Conservation (phyloP, 73 alveolate genomes). For the Uronychia binucleata region DNA sequence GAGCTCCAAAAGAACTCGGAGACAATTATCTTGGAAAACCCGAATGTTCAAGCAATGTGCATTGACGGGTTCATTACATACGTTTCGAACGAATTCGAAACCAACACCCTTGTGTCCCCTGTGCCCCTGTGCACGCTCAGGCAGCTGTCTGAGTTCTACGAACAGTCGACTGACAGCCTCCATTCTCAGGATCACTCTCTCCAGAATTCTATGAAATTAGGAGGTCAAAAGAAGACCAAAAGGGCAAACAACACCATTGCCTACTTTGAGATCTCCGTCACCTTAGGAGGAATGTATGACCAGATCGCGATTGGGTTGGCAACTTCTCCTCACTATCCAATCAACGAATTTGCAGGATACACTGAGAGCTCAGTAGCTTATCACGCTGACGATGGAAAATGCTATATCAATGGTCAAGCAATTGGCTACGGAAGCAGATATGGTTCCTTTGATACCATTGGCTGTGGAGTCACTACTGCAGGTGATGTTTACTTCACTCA, state of each 20-base stretch:
- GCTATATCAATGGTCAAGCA: slow-evolving; percentile 38
- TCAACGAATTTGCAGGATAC: slow-evolving; percentile 44
- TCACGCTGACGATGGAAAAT: slow-evolving; percentile 55
- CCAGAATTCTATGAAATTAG: slow-evolving; percentile 7
- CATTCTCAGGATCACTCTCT: not conserved
- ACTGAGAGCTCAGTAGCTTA: slow-evolving; percentile 19
- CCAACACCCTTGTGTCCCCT: slow-evolving; percentile 15
- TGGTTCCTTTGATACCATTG: slow-evolving; percentile 37
- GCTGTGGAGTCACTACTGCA: slow-evolving; percentile 41
- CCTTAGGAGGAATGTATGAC: slow-evolving; percentile 37
- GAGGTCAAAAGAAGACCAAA: slow-evolving; percentile 4
- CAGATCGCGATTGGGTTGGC: slow-evolving; percentile 44
- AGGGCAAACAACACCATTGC: slow-evolving; percentile 14
- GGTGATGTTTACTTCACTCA: slow-evolving; percentile 54
- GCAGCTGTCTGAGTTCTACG: slow-evolving; percentile 2
- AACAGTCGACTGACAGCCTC: not conserved
- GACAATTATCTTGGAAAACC: not conserved
- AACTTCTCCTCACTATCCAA: slow-evolving; percentile 1
- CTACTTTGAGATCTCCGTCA: slow-evolving; percentile 26
- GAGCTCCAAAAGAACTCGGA: not conserved
- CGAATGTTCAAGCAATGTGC: not conserved
- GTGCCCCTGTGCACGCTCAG: slow-evolving; percentile 12
- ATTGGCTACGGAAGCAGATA: slow-evolving; percentile 29
- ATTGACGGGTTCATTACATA: slow-evolving; percentile 3
- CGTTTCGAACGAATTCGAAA: slow-evolving; percentile 33